Evolutionary conservation across 106 monocot species (phyloP), one percentile per base, ranked within the genome.

Genomic region (Phalaenopsis aphrodite): DNA sequence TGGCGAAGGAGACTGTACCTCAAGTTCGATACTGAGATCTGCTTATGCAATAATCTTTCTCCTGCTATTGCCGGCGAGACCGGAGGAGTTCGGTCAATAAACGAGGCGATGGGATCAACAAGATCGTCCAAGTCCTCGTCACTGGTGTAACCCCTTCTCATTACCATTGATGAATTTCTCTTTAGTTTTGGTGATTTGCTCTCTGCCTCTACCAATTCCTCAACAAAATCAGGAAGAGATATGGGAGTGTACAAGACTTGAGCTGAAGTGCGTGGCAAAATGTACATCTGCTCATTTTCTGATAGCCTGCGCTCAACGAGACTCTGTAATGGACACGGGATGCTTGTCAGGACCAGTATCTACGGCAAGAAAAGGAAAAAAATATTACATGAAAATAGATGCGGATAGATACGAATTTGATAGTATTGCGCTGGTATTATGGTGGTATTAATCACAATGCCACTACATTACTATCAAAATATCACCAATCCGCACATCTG

Each of bases 101-200:
- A 52, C 11, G 87, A 89, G 6, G 81, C 42, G 24, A 89, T 77
- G 64, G 95, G 86, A 55, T 87, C 87, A 56, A 88, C 90, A 15
- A 95, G 75, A 42, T 87, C 87, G 19, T 89, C 86, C 72, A 95
- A 79, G 69, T 95, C 95, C 15, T 92, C 90, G 4, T 92, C 90
- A 8, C 92, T 90, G 16, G 90, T 89, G 55, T 92, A 92, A 0
- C 92, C 95, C 82, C 83, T 92, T 77, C 74, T 89, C 79, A 87
- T 86, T 8, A 92, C 67, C 42, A 87, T 82, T 1, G 92, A 92
- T 2, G 83, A 79, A 52, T 68, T 88, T 78, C 85, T 83, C 38
- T 79, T 83, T 21, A 89, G 84, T 56, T 77, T 78, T 0, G 73
- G 17, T 17, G 82, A 66, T 23, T 84, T 85, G 19, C 68, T 79